Percentiles rank a stretch among this genome's conserved stretches.
These are phyloP conservation scores for Lyophyllum shimeji DNA, from an alignment of 768 basidiomycete species.

Conservation along the genomic window DNA sequence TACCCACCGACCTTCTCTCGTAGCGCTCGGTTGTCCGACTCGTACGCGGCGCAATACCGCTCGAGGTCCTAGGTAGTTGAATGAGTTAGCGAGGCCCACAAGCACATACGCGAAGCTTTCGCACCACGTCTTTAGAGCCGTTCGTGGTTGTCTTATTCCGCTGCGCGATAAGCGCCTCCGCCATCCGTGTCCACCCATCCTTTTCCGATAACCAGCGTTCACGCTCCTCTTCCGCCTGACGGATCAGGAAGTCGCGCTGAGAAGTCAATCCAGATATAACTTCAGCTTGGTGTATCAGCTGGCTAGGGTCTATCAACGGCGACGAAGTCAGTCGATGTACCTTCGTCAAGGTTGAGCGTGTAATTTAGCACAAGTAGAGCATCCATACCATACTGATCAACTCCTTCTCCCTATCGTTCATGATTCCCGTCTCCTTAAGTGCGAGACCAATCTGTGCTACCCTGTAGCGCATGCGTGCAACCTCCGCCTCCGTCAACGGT, in stretches of 20 bases:
- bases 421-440: constrained; percentile 14
- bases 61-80: constrained; percentile 49
- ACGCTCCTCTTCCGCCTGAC: constrained; percentile 56
- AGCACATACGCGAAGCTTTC: not conserved
- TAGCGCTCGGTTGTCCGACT: constrained; percentile 61
- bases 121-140: constrained; percentile 17
- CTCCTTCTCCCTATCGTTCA: constrained; percentile 46
- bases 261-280: constrained; percentile 53
- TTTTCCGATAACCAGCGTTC: constrained; percentile 61
- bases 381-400: constrained; percentile 54
- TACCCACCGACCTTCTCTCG: constrained; percentile 53
- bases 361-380: not conserved
- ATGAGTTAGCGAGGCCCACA: constrained; percentile 1
- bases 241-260: constrained; percentile 59
- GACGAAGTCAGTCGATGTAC: constrained; percentile 46
- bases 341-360: constrained; percentile 25
- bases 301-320: constrained; percentile 36
- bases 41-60: constrained; percentile 45
- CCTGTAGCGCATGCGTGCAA: constrained; percentile 46
- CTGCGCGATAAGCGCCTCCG: constrained; percentile 62
- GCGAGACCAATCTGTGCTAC: constrained; percentile 42
- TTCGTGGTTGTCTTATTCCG: constrained; percentile 35
- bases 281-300: constrained; percentile 59
- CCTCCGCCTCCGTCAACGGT: constrained; percentile 44
- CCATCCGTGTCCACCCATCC: constrained; percentile 62